Base-by-base conservation (phyloP, 768 basidiomycete genomes). In the Asterophora parasitica region DNA sequence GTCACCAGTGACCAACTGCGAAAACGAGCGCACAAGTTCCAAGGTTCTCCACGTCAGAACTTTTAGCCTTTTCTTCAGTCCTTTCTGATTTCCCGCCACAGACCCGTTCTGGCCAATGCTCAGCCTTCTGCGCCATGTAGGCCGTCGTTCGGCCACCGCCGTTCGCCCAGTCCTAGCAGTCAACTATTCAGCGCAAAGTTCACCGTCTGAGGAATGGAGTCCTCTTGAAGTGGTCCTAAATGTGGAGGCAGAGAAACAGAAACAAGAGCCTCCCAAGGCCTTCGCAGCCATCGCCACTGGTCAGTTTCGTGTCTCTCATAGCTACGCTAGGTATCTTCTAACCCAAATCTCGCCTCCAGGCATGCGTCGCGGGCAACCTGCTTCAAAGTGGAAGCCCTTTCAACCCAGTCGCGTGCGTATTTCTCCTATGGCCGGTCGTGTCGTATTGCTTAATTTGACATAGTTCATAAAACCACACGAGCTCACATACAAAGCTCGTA, bases 401-500 rank as follows among this genome's bases (percentile, higher is more conserved):
- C 4, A 16, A 4, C 30, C 53, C 5, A 50, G 57, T 49, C 42
- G 51, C 27, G 65, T 62, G 50, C 52, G 53, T 57, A 8, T 35
- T n/a, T 19, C 19, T 32, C 33, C 42, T 16, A 34, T 28, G 31
- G 42, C 12, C n/a, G 33, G 13, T 23, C 31, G 23, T n/a, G 15
- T 19, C 7, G 19, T 30, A 31, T 23, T 7, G 36, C 41, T 23
- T 48, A n/a, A 50, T 32, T 28, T 10, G 9, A 32, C n/a, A 26
- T 23, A 63, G 61, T 5, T 47, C 33, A 26, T 61, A 2, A 48
- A 49, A 50, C 65, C 67, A 9, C 53, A 57, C 41, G 55, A 65
- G 30, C 54, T 69, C 43, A 51, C 64, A 28, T 66, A 62, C 50
- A 58, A 65, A 33, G 36, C 57, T 13, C 65, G 69, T 38, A 12